Base-by-base conservation (phyloP, 768 basidiomycete genomes). In the Xerocomellus intermedius region DNA sequence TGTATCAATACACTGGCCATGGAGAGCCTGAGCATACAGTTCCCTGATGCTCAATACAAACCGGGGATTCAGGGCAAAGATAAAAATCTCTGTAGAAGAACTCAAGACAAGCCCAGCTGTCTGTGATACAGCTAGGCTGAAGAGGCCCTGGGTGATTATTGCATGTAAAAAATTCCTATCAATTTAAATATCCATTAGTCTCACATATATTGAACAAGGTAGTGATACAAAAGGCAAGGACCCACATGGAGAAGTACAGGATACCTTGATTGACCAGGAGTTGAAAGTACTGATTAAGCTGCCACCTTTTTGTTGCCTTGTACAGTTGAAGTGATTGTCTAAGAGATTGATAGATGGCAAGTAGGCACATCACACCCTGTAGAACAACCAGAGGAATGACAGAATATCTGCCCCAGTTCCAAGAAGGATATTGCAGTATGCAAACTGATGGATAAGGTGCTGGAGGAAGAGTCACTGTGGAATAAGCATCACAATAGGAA, bases 31-130 rank as follows among this genome's bases (percentile, higher is more conserved):
- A 7, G 45, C 48, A 32, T 58, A 17, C 2, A 50, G 22, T 1
- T 59, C 52, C 37, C 59, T 36, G 0, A 60, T 38, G 17, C 48
- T 54, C 33, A 59, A 8, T 19, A 59, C 46, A 16, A 59, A 58
- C 32, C 48, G 21, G 22, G 58, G 48, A 4, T 58, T 53, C 17
- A 58, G 7, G 2, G 41, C 9, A 12, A 19, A 58, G 9, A 42
- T 37, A 2, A 58, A 19, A 14, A 50, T 16, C 0, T 3, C 2
- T 4, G 33, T 12, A 0, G 12, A 2, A 6, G 37, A 0, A 3
- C 7, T 21, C 3, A 59, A 35, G 21, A 57, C 5, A 1, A 37
- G 30, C 1, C 9, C 13, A 6, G 10, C 2, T 24, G 44, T 48
- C 24, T 32, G 44, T 0, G 13, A 22, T 9, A 55, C 5, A 14